phyloP scores from a whole-genome alignment of 2,329 filamentous ascomycete genomes.

The Cytospora chrysosperma region DNA sequence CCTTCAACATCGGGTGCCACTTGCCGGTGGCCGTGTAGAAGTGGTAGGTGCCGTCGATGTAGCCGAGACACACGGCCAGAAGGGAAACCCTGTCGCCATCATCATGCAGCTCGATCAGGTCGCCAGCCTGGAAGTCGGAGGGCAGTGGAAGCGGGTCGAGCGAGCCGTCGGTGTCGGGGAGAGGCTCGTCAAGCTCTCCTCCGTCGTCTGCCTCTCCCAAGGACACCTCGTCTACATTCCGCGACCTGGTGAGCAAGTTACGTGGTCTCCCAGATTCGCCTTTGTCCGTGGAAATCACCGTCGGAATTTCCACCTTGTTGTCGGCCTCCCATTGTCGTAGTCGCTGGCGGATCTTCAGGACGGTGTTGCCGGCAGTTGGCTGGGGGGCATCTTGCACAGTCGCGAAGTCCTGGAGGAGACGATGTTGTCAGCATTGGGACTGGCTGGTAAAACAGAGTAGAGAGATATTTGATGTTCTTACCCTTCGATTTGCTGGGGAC shows the following conservation, averaged over 20 bases:
- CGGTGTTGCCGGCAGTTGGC: background rate
- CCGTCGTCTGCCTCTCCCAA: slow-evolving; percentile 24
- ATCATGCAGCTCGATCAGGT: slow-evolving; percentile 48
- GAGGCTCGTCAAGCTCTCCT: slow-evolving; percentile 27
- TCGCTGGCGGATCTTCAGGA: slow-evolving; percentile 38
- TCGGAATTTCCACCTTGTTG: slow-evolving; percentile 32
- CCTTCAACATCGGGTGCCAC: slow-evolving; percentile 45
- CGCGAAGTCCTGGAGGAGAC: slow-evolving; percentile 7
- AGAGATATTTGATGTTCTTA: slow-evolving; percentile 9
- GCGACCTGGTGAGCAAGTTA: slow-evolving; percentile 39
- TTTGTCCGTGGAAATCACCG: slow-evolving; percentile 31
- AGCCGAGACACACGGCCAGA: slow-evolving; percentile 54
- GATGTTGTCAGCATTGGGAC: background rate
- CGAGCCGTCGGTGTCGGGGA: slow-evolving; percentile 39
- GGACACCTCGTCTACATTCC: slow-evolving; percentile 32
- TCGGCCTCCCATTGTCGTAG: slow-evolving; percentile 43
- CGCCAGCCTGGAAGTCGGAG: slow-evolving; percentile 41
- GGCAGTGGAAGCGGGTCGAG: slow-evolving; percentile 35
- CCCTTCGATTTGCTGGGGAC: slow-evolving; percentile 5
- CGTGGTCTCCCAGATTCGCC: slow-evolving; percentile 30
- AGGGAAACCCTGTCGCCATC: slow-evolving; percentile 40
- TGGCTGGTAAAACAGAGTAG: background rate
- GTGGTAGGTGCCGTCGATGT: slow-evolving; percentile 50
- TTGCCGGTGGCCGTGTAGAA: slow-evolving; percentile 54
- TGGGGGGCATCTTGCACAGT: slow-evolving; percentile 11